Evolutionary conservation across 257 asterid species (phyloP).

Genomic region (Datura wrightii): DNA sequence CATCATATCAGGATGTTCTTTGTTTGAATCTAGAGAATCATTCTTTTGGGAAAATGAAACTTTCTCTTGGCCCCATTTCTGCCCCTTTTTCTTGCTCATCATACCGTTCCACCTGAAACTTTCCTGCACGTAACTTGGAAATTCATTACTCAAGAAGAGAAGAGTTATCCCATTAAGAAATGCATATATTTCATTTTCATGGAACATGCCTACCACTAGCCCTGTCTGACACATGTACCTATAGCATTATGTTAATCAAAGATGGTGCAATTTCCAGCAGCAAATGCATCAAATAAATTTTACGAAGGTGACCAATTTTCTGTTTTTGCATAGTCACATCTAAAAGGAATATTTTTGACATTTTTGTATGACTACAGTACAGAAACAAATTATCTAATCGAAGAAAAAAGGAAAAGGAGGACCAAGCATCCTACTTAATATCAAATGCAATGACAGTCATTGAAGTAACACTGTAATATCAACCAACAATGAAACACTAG

Average conservation of each 20-base stretch:
- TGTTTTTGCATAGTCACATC: neutral
- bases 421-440: constrained; percentile 22
- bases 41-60: constrained; percentile 51
- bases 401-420: constrained; percentile 5
- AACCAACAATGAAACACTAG: neutral
- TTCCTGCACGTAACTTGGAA: constrained; percentile 51
- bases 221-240: neutral
- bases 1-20: constrained; percentile 40
- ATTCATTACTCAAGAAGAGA: constrained; percentile 25
- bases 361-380: neutral
- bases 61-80: constrained; percentile 74
- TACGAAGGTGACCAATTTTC: neutral
- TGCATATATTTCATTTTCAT: neutral
- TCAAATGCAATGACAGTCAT: constrained; percentile 18
- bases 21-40: constrained; percentile 33
- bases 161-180: constrained; percentile 23
- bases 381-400: neutral
- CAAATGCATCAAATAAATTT: neutral
- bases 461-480: neutral
- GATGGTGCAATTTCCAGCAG: constrained; percentile 2
- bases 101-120: constrained; percentile 80
- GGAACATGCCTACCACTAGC: constrained; percentile 1
- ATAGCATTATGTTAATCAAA: constrained; percentile 4
- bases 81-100: constrained; percentile 80
- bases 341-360: neutral